Conservation (phyloP, 495 filamentous ascomycete species). For the Penicillium silybi region DNA sequence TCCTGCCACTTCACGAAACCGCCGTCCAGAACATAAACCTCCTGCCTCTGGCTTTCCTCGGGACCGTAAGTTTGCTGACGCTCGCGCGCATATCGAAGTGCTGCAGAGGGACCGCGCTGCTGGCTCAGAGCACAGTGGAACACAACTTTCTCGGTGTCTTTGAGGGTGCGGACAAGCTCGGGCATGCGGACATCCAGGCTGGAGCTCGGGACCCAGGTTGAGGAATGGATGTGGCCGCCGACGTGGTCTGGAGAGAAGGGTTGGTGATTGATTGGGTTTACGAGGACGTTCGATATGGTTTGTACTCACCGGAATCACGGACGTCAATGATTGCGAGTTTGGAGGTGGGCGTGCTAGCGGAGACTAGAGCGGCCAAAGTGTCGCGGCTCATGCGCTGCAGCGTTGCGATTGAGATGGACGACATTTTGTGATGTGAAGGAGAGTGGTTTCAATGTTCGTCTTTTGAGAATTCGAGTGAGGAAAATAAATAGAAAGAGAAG, state of each 20-base stretch:
- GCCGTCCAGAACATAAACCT: constrained; percentile 75
- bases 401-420: constrained; percentile 51
- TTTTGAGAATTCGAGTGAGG: neutral
- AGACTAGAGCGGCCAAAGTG: constrained; percentile 52
- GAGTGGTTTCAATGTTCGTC: neutral
- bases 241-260: constrained; percentile 64
- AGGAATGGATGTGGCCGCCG: constrained; percentile 79
- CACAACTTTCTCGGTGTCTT: constrained; percentile 76
- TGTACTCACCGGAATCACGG: constrained; percentile 63
- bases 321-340: constrained; percentile 81
- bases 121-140: constrained; percentile 97
- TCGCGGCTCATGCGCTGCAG: constrained; percentile 63
- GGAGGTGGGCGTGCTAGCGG: constrained; percentile 27
- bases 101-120: constrained; percentile 58
- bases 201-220: constrained; percentile 69
- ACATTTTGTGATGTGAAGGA: constrained; percentile 39
- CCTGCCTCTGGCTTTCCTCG: constrained; percentile 50
- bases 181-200: constrained; percentile 72
- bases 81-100: constrained; percentile 42
- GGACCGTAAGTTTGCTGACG: constrained; percentile 31
- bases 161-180: constrained; percentile 72
- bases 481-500: neutral
- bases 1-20: constrained; percentile 95
- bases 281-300: neutral
- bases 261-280: neutral